These are phyloP conservation scores for Wakefieldia striispora DNA, from an alignment of 768 basidiomycete species.

Conservation along the genomic window DNA sequence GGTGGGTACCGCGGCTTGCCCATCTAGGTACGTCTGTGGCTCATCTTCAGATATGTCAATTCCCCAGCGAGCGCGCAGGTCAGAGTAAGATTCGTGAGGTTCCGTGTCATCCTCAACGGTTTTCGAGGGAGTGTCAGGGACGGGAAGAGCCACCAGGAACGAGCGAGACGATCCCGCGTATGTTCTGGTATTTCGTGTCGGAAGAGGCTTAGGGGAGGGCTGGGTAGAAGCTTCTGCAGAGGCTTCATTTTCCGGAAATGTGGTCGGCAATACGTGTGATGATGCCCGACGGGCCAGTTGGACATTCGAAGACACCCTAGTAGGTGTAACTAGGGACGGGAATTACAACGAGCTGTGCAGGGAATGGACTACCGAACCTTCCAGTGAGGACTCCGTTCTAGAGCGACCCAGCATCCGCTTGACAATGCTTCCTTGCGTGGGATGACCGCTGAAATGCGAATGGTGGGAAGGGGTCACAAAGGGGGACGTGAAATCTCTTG, in stretches of 20 bases:
- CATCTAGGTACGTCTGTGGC: slow-evolving; percentile 36
- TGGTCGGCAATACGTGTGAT: slow-evolving; percentile 21
- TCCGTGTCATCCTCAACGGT: slow-evolving; percentile 48
- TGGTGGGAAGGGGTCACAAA: no score
- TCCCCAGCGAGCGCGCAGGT: slow-evolving; percentile 75
- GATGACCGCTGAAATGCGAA: slow-evolving; percentile 11
- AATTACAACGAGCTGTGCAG: neutral
- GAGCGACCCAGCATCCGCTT: slow-evolving; percentile 74
- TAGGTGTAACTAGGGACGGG: neutral
- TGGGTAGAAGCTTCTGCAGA: slow-evolving; percentile 25
- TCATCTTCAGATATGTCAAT: slow-evolving; percentile 80
- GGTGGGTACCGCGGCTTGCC: neutral
- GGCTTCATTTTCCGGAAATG: slow-evolving; percentile 24
- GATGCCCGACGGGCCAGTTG: slow-evolving; percentile 21
- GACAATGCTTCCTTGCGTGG: slow-evolving; percentile 45
- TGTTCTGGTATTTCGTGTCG: slow-evolving; percentile 50
- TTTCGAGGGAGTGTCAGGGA: slow-evolving; percentile 27
- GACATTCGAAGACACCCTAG: neutral
- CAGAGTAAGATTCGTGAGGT: slow-evolving; percentile 70
- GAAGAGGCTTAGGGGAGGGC: slow-evolving; percentile 25
- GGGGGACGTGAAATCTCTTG: slow-evolving; percentile 39
- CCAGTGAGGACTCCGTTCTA: slow-evolving; percentile 57
- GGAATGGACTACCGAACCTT: slow-evolving; percentile 9
- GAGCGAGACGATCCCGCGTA: slow-evolving; percentile 81
- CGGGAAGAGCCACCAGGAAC: slow-evolving; percentile 65